Evolutionary conservation across 2,329 filamentous ascomycete genomes (phyloP).

Genomic region (Coleophoma crateriformis): DNA sequence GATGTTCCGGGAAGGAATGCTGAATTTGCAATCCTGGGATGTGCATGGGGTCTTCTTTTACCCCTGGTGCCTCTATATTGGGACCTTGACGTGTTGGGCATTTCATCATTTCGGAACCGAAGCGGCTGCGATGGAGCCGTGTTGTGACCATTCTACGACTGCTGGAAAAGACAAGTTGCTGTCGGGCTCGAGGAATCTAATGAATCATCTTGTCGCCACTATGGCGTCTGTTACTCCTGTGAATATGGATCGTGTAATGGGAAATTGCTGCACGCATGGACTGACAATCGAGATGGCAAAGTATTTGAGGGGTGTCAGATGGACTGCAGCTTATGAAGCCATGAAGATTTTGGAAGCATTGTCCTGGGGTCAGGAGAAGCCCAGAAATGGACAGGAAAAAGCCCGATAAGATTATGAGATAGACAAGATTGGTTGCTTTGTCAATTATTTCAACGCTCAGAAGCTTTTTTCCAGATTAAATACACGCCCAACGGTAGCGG

Average conservation of each 20-base stretch:
- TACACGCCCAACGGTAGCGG: too few relatives aligned
- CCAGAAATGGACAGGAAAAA: too few relatives aligned
- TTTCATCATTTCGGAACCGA: not conserved
- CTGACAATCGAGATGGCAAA: not conserved
- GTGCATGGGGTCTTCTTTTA: not conserved
- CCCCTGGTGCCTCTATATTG: not conserved
- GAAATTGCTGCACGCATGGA: not conserved
- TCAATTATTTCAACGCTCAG: too few relatives aligned
- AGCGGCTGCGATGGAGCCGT: not conserved
- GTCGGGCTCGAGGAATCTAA: not conserved
- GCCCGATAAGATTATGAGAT: too few relatives aligned
- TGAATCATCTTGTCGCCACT: not conserved
- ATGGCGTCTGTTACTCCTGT: not conserved
- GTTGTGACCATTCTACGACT: not conserved
- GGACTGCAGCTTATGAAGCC: not conserved
- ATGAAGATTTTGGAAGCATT: not conserved
- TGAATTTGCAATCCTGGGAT: not conserved
- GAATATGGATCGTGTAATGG: not conserved
- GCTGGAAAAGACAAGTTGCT: not conserved
- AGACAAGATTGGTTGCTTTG: too few relatives aligned
- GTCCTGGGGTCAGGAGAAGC: not conserved
- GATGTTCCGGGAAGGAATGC: not conserved
- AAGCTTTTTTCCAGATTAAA: too few relatives aligned
- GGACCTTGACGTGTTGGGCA: not conserved
- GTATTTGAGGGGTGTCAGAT: not conserved